A percentile compares a stretch with the other conserved stretches of the same genome.
phyloP scores from a whole-genome alignment of 2,329 filamentous ascomycete genomes.

The Tolypocladium pustulatum region DNA sequence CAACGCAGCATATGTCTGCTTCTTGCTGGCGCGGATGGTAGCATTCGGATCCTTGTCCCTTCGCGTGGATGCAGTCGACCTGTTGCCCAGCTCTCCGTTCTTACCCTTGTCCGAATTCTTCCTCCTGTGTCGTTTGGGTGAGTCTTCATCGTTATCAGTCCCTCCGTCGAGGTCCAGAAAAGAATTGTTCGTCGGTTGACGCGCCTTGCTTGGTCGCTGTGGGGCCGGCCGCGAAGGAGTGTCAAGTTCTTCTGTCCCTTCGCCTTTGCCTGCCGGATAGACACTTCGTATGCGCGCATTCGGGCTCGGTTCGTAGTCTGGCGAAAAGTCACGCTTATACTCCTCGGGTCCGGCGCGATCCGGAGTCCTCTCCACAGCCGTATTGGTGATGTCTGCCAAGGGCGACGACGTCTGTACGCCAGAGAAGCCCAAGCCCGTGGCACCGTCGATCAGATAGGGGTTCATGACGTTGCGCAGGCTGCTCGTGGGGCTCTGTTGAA shows the following conservation, averaged over 20 bases:
- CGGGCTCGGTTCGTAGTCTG: conserved; percentile 62
- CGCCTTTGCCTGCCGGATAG: conserved; percentile 30
- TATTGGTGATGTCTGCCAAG: conserved; percentile 15
- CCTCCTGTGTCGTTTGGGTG: conserved; percentile 5
- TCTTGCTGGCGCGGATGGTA: conserved; percentile 17
- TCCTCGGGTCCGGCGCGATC: conserved; percentile 20
- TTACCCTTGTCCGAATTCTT: conserved; percentile 6
- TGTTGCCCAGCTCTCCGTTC: conserved; percentile 4
- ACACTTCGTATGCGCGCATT: conserved; percentile 63
- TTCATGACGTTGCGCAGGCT: conserved; percentile 82
- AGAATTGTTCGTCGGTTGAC: conserved; percentile 30
- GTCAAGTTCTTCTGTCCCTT: conserved; percentile 11
- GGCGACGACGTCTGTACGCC: conserved; percentile 6
- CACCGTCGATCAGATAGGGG: conserved; percentile 51
- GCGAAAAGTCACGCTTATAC: conserved; percentile 55
- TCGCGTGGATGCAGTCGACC: neutral
- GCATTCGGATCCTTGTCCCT: conserved; percentile 13
- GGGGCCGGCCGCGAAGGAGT: conserved; percentile 25
- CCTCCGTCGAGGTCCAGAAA: conserved; percentile 38
- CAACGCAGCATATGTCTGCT: conserved; percentile 6
- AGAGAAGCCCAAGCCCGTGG: conserved; percentile 18
- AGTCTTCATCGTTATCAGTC: conserved; percentile 36
- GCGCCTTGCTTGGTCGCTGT: conserved; percentile 16
- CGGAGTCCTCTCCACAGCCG: conserved; percentile 4
- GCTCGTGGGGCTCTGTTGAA: conserved; percentile 54